Conservation (phyloP, 352 stramenopile genomes). For the Stephanocyclus meneghinianus region DNA sequence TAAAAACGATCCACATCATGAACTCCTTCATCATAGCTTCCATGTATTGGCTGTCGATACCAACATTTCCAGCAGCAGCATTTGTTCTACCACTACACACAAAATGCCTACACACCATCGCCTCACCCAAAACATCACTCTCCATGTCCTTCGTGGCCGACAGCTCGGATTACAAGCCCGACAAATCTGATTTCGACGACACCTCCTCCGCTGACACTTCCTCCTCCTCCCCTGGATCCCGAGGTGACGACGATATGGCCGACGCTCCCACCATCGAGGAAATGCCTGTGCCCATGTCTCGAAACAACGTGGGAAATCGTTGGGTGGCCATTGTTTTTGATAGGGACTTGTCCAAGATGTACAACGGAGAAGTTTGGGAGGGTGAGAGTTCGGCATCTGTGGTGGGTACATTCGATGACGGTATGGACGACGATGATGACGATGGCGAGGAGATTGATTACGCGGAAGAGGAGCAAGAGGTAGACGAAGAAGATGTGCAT, state of each 20-base stretch:
- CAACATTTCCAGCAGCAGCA: neutral
- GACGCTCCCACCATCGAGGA: constrained; percentile 60
- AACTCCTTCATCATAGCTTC: neutral
- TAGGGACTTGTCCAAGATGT: constrained; percentile 39
- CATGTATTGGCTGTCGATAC: neutral
- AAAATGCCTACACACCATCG: neutral
- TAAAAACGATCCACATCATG: constrained; percentile 6
- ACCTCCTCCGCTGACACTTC: constrained; percentile 28
- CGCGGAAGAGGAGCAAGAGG: constrained; percentile 32
- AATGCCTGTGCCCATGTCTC: constrained; percentile 67
- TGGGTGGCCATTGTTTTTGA: constrained; percentile 75
- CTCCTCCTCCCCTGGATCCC: neutral
- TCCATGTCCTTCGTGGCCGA: constrained; percentile 46
- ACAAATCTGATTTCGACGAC: constrained; percentile 37
- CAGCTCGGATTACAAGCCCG: constrained; percentile 52
- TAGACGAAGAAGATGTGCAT: neutral
- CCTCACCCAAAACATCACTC: neutral
- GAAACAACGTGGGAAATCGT: constrained; percentile 78
- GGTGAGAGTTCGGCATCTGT: constrained; percentile 9
- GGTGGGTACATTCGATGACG: neutral
- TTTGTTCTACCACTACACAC: neutral
- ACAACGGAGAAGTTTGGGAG: constrained; percentile 18
- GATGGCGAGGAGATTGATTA: constrained; percentile 17
- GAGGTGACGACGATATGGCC: constrained; percentile 56
- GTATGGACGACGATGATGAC: constrained; percentile 6